phyloP scores from a whole-genome alignment of 495 filamentous ascomycete species.

The Friedmanniomyces simplex region DNA sequence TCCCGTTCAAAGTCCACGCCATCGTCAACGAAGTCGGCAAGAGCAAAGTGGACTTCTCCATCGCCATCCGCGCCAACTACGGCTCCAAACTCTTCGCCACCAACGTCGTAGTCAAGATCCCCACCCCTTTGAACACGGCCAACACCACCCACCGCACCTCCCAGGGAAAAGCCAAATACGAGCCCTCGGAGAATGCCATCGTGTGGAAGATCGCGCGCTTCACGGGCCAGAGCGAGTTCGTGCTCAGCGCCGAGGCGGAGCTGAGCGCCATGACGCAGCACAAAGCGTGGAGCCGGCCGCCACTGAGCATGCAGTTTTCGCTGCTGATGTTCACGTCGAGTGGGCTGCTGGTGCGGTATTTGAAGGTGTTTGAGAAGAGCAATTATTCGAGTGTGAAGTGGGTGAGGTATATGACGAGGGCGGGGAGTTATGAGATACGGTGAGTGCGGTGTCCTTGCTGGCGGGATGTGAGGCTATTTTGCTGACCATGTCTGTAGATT shows the following conservation, averaged over 20 bases:
- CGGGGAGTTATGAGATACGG: constrained; percentile 72
- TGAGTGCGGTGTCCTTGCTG: constrained; percentile 21
- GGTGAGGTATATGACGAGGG: constrained; percentile 98
- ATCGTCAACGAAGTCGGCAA: constrained; percentile 97
- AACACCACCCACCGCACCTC: constrained; percentile 85
- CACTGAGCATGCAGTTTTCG: constrained; percentile 81
- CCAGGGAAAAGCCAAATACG: constrained; percentile 97
- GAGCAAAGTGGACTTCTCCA: constrained; percentile 97
- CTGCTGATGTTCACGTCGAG: constrained; percentile 96
- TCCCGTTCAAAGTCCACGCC: constrained; percentile 97
- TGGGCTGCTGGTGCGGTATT: constrained; percentile 82
- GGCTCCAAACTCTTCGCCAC: constrained; percentile 93
- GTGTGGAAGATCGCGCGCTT: constrained; percentile 99
- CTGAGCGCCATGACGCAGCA: constrained; percentile 96
- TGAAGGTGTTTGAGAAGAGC: constrained; percentile 99
- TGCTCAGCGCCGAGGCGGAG: constrained; percentile 85
- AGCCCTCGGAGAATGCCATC: constrained; percentile 94
- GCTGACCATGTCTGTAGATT: neutral
- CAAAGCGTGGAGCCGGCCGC: constrained; percentile 93
- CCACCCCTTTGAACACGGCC: constrained; percentile 93
- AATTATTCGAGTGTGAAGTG: constrained; percentile 99
- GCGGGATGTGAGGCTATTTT: neutral
- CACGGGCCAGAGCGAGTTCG: constrained; percentile 88
- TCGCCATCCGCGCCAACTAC: constrained; percentile 95
- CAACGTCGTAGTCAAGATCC: constrained; percentile 91